These are phyloP conservation scores for Citrus glauca DNA, from an alignment of 345 rosid species.

Conservation along the genomic window DNA sequence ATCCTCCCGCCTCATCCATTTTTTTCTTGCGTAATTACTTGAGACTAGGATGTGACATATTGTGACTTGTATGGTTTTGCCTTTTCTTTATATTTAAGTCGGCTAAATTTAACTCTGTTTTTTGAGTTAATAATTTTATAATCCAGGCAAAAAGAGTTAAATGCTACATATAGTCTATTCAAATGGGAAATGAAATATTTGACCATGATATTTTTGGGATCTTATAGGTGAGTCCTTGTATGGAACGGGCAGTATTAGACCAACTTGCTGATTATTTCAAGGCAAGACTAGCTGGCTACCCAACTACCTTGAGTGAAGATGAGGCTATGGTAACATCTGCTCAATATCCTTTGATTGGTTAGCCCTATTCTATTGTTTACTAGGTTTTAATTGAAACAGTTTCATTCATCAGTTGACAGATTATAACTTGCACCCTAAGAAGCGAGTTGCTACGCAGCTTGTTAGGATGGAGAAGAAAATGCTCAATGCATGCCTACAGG, in stretches of 20 bases:
- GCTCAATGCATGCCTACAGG: constrained; percentile 68
- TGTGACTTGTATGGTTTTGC: background rate
- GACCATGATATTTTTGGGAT: constrained; percentile 10
- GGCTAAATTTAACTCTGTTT: background rate
- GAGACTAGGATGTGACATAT: background rate
- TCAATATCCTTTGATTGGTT: constrained; percentile 8
- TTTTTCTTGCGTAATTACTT: background rate
- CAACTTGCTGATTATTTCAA: constrained; percentile 83
- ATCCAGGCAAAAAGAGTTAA: background rate
- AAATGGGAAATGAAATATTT: constrained; percentile 1
- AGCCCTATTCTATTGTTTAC: background rate
- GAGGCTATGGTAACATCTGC: constrained; percentile 54
- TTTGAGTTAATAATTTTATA: background rate
- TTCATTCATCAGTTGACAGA: constrained; percentile 60
- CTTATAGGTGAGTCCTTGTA: constrained; percentile 84
- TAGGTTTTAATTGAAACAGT: constrained; percentile 5
- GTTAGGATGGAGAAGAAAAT: constrained; percentile 88
- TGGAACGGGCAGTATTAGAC: constrained; percentile 85
- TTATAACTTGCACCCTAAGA: constrained; percentile 64
- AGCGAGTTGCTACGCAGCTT: constrained; percentile 88
- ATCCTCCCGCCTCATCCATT: background rate
- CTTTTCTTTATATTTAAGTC: background rate
- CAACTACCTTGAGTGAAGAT: constrained; percentile 78
- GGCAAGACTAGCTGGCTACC: constrained; percentile 69
- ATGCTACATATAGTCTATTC: background rate